Base-by-base conservation (phyloP, 768 basidiomycete species). In the Royoungia palumana region DNA sequence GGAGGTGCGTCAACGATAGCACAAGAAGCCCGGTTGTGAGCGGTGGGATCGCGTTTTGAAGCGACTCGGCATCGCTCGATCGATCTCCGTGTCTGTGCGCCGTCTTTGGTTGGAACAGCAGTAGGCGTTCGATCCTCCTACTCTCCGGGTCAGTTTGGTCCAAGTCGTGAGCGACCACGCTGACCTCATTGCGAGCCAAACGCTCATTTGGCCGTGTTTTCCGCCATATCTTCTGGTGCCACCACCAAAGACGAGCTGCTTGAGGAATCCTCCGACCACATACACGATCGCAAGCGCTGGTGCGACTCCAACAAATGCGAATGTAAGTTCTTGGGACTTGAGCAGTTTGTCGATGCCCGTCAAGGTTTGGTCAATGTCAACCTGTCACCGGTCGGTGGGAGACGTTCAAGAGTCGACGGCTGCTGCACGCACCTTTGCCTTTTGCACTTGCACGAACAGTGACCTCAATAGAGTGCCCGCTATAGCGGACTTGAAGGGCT, bases 301-400 rank as follows among this genome's bases (percentile, higher is more conserved):
- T 0, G 95, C 94, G 14, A 98, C 87, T 55, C 94, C 94, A 51
- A 97, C 93, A 60, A 97, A 97, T 6, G 89, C 95, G 59, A 99
- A 99, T 2, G 93, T 96, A 37, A 96, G 74, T 63, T 95, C 91
- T 69, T 96, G 94, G 1, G 91, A 94, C 56, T 87, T 91, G 54
- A 98, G 82, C 46, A 98, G 74, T 61, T 87, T 92, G 67, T 97
- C 95, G 56, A 98, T 94, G 6, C 94, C 94, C 9, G 83, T 74
- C 35, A 97, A 74, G 0, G 94, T 87, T 67, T 94, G 83, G 54
- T 94, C 89, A 45, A 96, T 82, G 66, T 97, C 95, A 50, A 94
- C 91, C 89, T 93, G 55, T 11, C 32, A 22, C 42, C 32, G 19
- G 32, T 44, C 47, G 48, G 44, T 28, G 37, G 25, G 40, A 24